phyloP scores from a whole-genome alignment of 2,329 filamentous ascomycete species.

The Thielaviopsis cerberus region DNA sequence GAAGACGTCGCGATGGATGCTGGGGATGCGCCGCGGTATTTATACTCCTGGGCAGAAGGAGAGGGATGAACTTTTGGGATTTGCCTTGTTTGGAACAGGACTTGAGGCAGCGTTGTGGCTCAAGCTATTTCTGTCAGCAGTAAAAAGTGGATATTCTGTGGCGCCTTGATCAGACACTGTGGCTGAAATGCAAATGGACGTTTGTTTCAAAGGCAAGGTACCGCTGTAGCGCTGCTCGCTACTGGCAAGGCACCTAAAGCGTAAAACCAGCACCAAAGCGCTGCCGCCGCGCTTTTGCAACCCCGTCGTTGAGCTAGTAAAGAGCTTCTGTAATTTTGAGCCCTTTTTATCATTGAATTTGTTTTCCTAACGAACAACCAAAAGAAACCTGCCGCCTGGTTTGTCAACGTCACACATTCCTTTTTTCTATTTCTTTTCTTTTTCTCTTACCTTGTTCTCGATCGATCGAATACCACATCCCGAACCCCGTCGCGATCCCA shows the following conservation, averaged over 20 bases:
- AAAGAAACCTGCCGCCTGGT: background rate
- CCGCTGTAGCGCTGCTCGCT: no score
- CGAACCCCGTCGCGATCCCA: background rate
- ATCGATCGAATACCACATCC: background rate
- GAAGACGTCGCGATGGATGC: background rate
- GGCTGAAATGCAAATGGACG: no score
- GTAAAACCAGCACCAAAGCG: background rate
- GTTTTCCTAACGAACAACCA: background rate
- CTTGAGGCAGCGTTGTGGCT: background rate
- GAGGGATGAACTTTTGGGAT: background rate
- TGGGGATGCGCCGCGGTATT: slow-evolving; percentile 11
- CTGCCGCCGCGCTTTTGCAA: background rate
- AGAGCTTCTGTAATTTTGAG: background rate
- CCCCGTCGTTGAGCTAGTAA: background rate
- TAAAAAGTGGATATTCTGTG: no score
- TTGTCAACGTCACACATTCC: background rate
- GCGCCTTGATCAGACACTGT: no score
- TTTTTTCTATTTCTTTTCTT: background rate
- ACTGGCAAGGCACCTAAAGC: background rate
- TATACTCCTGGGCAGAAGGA: slow-evolving; percentile 14
- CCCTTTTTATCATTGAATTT: background rate
- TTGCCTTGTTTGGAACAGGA: no score
- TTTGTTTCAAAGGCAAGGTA: no score
- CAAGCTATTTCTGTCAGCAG: no score
- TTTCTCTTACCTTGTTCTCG: background rate